Percentiles rank a stretch among this genome's conserved stretches.
Evolutionary conservation across 306 rosid genomes (phyloP).

Genomic region (Potentilla sterilis): DNA sequence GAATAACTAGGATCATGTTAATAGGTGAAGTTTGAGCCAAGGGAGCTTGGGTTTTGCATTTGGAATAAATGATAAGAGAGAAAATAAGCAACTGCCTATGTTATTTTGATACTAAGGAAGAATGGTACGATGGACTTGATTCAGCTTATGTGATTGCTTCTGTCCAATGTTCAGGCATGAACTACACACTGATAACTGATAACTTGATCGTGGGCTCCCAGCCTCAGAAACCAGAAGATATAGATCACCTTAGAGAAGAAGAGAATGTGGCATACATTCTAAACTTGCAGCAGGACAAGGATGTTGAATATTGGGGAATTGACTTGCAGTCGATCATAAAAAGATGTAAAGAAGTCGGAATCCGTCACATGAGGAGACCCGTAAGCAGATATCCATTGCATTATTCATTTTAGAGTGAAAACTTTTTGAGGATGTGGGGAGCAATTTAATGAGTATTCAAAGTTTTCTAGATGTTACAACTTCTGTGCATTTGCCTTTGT

Average conservation of each 20-base stretch:
- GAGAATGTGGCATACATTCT: slow-evolving; percentile 83
- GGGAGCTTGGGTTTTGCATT: not conserved
- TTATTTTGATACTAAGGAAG: not conserved
- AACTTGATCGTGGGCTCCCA: slow-evolving; percentile 86
- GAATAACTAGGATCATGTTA: slow-evolving; percentile 7
- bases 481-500: slow-evolving; percentile 7
- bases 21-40: not conserved
- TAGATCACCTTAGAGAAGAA: slow-evolving; percentile 65
- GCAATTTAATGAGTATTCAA: not conserved
- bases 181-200: slow-evolving; percentile 73
- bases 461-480: not conserved
- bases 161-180: slow-evolving; percentile 72
- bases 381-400: slow-evolving; percentile 37
- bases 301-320: slow-evolving; percentile 82
- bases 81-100: not conserved
- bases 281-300: slow-evolving; percentile 89
- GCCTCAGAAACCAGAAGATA: slow-evolving; percentile 88
- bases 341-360: slow-evolving; percentile 56
- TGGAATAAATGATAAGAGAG: not conserved
- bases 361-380: slow-evolving; percentile 79
- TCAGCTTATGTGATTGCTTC: slow-evolving; percentile 9
- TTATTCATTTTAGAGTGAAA: not conserved
- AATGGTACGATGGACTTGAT: slow-evolving; percentile 3
- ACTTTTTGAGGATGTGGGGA: not conserved
- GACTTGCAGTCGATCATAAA: slow-evolving; percentile 56